A percentile compares a stretch with the other conserved stretches of the same genome.
Evolutionary conservation across 2,329 filamentous ascomycete genomes (phyloP).

Genomic region (Sporothrix inflata): DNA sequence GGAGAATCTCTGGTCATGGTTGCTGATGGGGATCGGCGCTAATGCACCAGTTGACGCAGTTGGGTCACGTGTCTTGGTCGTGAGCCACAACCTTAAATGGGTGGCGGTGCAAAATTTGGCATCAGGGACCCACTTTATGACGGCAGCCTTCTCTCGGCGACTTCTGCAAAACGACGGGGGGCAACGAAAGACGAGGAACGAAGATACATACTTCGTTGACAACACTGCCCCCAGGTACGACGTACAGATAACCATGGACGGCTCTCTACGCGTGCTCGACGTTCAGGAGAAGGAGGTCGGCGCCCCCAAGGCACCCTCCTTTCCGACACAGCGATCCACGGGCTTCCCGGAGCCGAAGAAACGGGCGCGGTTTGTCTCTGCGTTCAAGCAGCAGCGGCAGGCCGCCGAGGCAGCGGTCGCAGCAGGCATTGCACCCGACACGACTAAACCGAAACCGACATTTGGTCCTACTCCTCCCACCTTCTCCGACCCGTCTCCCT

Average conservation of each 20-base stretch:
- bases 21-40: constrained; percentile 34
- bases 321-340: constrained; percentile 60
- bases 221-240: not conserved
- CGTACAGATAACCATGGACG: constrained; percentile 39
- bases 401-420: constrained; percentile 21
- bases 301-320: constrained; percentile 63
- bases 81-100: constrained; percentile 32
- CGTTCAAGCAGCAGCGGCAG: constrained; percentile 74
- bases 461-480: constrained; percentile 3
- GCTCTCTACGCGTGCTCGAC: constrained; percentile 67
- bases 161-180: not conserved
- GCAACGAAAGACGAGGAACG: not conserved
- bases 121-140: not conserved
- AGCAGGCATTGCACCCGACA: not conserved
- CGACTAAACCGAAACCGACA: constrained; percentile 10
- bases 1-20: constrained; percentile 22
- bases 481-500: not conserved
- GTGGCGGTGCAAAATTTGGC: constrained; percentile 26
- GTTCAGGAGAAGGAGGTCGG: constrained; percentile 73
- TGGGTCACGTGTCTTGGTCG: constrained; percentile 26
- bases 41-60: constrained; percentile 34
- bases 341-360: constrained; percentile 92
- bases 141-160: constrained; percentile 12
- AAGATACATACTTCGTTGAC: not conserved
- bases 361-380: constrained; percentile 66